Conservation (phyloP, 805 yeast species). For the Kregervanrija delftensis region DNA sequence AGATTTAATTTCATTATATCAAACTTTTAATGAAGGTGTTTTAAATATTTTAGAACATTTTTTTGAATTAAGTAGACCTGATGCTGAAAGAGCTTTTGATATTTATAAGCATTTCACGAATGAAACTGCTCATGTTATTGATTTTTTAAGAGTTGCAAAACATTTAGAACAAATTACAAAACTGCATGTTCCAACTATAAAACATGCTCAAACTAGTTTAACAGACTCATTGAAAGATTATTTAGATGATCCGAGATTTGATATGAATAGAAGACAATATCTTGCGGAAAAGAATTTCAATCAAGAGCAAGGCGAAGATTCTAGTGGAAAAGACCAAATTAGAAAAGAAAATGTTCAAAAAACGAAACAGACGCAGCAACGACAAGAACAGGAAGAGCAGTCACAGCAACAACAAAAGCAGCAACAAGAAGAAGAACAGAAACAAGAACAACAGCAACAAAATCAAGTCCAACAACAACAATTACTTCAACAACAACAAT, state of each 20-base stretch:
- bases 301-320: not conserved
- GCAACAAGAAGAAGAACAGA: conserved; percentile 11
- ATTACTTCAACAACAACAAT: conserved; percentile 2
- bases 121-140: conserved; percentile 81
- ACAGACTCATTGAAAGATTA: conserved; percentile 85
- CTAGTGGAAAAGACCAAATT: not conserved
- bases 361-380: conserved; percentile 9
- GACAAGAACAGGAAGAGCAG: conserved; percentile 7
- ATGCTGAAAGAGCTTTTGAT: conserved; percentile 80
- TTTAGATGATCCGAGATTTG: conserved; percentile 79
- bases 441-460: conserved; percentile 9
- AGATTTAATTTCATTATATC: conserved; percentile 80
- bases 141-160: conserved; percentile 83
- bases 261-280: conserved; percentile 69
- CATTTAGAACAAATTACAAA: conserved; percentile 82
- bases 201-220: conserved; percentile 94
- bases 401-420: conserved; percentile 10
- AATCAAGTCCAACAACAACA: conserved; percentile 15
- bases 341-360: not conserved
- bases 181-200: conserved; percentile 88
- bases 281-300: conserved; percentile 55
- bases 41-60: conserved; percentile 89
- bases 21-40: conserved; percentile 91
- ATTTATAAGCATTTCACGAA: conserved; percentile 82
- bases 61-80: conserved; percentile 81